Evolutionary conservation across 345 rosid species (phyloP), one percentile per base, ranked within the genome.

Genomic region (Balakata baccata): DNA sequence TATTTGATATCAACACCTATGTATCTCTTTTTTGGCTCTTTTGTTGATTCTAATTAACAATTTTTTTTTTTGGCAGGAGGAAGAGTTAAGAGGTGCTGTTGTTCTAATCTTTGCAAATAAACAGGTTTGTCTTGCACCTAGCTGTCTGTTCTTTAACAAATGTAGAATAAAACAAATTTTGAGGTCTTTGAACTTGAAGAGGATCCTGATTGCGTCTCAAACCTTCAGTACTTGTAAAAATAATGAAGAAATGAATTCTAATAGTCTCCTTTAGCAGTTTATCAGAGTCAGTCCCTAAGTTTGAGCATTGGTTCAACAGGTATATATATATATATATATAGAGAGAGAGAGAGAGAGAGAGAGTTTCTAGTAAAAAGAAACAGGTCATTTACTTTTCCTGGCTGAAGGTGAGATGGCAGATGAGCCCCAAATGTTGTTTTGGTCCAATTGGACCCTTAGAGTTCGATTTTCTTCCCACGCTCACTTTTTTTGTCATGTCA

Each of bases 41-140:
- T 50, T 29, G 4, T 12, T 54, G 41, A 50, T 67, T 51, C 70
- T 43, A 14, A n/a, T 34, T 51, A 7, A 34, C 47, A 17, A 34
- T 43, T 46, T 59, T 3, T 37, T 59, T 3, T 71, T 38, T 65
- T 74, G 69, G 69, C 89, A 87, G 94, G 91, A 89, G 74, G 94
- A 87, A 78, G 94, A 87, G 79, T 74, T 89, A 63, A 89, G 53
- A 80, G 91, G 91, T 72, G 89, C 90, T 60, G 85, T 86, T 57
- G 88, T 84, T 73, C 90, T 89, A 22, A 81, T 86, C 61, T 89
- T 83, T 80, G 90, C 94, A 53, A 89, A 89, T 83, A 89, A 89
- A 80, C 94, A 89, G 94, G 94, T 89, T 54, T 6, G 68, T 66
- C 18, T 45, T 52, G 46, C 16, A 2, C 11, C 43, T 22, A 65